Percentiles rank a stretch among this genome's conserved stretches.
Evolutionary conservation across 371 early-diverging fungal genomes (phyloP).

Genomic region (Rhizopus stolonifer): DNA sequence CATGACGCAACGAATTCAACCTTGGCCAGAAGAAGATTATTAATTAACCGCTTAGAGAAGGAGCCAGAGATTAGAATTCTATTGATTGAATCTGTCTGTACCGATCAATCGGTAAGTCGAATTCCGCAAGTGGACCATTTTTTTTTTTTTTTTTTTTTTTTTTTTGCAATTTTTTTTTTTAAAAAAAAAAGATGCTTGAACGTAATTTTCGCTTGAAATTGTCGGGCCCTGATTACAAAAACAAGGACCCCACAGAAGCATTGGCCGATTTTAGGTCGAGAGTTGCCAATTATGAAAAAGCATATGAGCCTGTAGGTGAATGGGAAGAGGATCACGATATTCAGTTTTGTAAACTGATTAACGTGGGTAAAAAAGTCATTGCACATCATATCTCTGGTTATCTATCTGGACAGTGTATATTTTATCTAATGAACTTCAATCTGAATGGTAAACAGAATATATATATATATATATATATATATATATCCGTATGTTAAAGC

Average conservation of each 20-base stretch:
- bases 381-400: constrained; percentile 83
- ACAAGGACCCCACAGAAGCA: constrained; percentile 69
- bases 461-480: no score
- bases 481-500: neutral
- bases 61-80: constrained; percentile 59
- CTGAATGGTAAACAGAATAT: constrained; percentile 41
- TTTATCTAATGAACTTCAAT: constrained; percentile 84
- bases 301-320: constrained; percentile 78
- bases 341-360: constrained; percentile 80
- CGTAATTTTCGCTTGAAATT: constrained; percentile 81
- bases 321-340: constrained; percentile 74
- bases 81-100: constrained; percentile 79
- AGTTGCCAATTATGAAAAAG: constrained; percentile 80
- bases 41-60: constrained; percentile 62
- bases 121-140: no score
- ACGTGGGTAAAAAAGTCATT: constrained; percentile 84
- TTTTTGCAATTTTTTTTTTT: no score
- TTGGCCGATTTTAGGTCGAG: constrained; percentile 74
- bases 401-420: constrained; percentile 79
- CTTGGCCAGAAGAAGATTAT: constrained; percentile 57
- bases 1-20: constrained; percentile 93
- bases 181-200: constrained; percentile 57
- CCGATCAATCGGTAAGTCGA: constrained; percentile 49
- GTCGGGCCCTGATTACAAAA: constrained; percentile 80
- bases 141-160: no score